Evolutionary conservation across 176 grass and related monocot genomes (phyloP), one percentile per base, ranked within the genome.

Genomic region (Secale cereale): DNA sequence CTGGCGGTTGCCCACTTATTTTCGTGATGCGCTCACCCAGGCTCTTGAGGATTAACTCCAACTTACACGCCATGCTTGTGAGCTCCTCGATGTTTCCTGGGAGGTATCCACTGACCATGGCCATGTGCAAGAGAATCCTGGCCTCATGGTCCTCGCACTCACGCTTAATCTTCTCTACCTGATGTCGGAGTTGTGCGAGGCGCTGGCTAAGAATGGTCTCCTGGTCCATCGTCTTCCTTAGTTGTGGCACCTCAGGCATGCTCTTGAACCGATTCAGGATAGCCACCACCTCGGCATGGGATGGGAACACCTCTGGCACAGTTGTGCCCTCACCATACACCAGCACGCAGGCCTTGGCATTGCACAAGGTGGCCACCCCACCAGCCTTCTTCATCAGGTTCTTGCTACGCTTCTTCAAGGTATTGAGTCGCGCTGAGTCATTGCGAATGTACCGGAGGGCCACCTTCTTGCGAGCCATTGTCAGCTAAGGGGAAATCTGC

Each of bases 371-470:
- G 43, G 43, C 43, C 43, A 46, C 43, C 43, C 15, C 50, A 23
- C 56, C 32, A 0, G 57, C 76, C 81, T 91, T 94, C 45, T 94
- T 94, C 80, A 74, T 65, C 43, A 46, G 4, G 6, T 80, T 28
- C 3, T 33, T 17, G 10, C 48, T 23, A 2, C 76, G 57, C 54
- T 81, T 91, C 79, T 81, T 84, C 27, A 87, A 85, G 0, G 83
- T 87, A 2, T 76, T 35, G 0, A 17, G 45, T 1, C 92, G 40
- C 0, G 39, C 78, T 0, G 61, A 15, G 5, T 70, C 48, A 32
- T 90, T 90, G 10, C 84, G 4, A 9, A 93, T 90, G 72, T 63
- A 74, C 3, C 1, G 4, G 43, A 46, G 43, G 43, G 13, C 43
- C 43, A 46, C 43, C 43, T 46, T 46, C 43, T 81, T 86, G 30